Evolutionary conservation across 495 filamentous ascomycete genomes (phyloP).

Genomic region (Talaromyces liani): DNA sequence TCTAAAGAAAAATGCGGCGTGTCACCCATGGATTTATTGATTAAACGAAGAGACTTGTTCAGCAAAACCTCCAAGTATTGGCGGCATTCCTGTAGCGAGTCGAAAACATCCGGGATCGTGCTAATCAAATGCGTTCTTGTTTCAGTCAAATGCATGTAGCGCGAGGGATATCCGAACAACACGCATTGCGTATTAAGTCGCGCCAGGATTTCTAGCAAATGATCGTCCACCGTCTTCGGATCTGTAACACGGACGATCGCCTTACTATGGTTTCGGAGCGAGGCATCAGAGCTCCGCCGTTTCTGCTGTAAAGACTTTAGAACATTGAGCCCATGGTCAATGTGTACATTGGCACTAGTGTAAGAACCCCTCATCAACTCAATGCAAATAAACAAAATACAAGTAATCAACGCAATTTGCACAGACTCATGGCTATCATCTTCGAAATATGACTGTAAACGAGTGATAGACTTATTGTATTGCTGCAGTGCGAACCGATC

Average conservation of each 20-base stretch:
- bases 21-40: neutral
- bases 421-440: neutral
- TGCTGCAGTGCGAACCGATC: constrained; percentile 9
- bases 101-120: neutral
- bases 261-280: neutral
- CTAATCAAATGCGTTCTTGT: neutral
- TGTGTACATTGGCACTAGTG: constrained; percentile 32
- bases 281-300: neutral
- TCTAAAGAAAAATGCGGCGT: neutral
- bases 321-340: constrained; percentile 29
- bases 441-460: neutral
- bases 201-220: constrained; percentile 2
- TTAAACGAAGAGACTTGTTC: neutral
- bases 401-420: constrained; percentile 9
- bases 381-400: constrained; percentile 12
- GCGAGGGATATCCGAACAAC: constrained; percentile 3
- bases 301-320: neutral
- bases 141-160: neutral
- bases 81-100: neutral
- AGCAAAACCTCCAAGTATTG: constrained; percentile 4
- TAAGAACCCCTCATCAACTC: constrained; percentile 19
- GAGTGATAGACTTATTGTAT: constrained; percentile 12
- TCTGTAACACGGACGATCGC: neutral
- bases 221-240: neutral
- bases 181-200: constrained; percentile 5